Evolutionary conservation across 176 grass and related monocot species (phyloP).

Genomic region (Eleusine indica): DNA sequence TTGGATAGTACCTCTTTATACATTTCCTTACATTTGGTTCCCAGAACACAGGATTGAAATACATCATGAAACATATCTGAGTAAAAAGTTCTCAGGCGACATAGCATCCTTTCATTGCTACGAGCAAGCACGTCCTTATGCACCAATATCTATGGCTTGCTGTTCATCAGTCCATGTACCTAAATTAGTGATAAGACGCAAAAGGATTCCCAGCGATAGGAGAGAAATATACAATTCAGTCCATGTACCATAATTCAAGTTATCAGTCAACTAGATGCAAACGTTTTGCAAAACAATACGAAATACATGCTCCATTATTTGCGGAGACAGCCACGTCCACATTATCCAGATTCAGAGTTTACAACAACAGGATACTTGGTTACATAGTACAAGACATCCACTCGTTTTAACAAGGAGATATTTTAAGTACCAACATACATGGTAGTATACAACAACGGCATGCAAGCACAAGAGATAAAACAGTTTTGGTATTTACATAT

Average conservation of each 20-base stretch:
- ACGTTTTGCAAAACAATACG: background rate
- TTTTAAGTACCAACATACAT: conserved; percentile 17
- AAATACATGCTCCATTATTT: background rate
- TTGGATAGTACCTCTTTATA: background rate
- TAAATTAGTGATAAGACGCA: background rate
- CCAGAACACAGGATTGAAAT: background rate
- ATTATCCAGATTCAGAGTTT: background rate
- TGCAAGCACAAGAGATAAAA: conserved; percentile 6
- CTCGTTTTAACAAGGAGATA: background rate
- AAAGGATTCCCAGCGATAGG: background rate
- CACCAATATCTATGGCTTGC: background rate
- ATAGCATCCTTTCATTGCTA: background rate
- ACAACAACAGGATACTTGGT: background rate
- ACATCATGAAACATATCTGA: background rate
- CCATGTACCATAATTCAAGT: too few relatives aligned
- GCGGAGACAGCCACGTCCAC: background rate
- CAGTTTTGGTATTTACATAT: conserved; percentile 33
- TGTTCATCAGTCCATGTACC: background rate
- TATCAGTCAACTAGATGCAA: background rate
- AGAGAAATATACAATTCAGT: background rate
- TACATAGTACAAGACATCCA: conserved; percentile 9
- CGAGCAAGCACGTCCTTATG: background rate
- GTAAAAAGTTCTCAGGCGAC: too few relatives aligned
- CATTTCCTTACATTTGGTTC: background rate
- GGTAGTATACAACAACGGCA: background rate